phyloP scores from a whole-genome alignment of 169 alveolate genomes.

The Plasmodium inui region DNA sequence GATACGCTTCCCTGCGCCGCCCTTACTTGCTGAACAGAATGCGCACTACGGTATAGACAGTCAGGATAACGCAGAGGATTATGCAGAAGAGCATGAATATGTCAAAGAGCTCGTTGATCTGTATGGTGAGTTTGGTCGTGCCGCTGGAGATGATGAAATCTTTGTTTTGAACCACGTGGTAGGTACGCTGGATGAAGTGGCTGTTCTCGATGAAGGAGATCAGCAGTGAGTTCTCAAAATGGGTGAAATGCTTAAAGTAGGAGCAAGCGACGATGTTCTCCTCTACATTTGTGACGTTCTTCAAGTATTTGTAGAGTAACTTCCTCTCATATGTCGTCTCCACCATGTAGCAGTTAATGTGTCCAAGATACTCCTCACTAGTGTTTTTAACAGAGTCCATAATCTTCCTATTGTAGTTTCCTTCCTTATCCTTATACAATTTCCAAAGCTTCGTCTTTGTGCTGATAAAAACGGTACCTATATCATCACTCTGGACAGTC shows the following conservation, averaged over 20 bases:
- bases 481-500: slow-evolving; percentile 18
- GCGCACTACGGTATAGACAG: neutral
- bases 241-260: slow-evolving; percentile 26
- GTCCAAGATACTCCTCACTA: slow-evolving; percentile 20
- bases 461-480: slow-evolving; percentile 13
- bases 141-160: slow-evolving; percentile 37
- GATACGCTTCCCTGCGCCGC: neutral
- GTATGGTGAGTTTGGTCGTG: neutral
- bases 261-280: slow-evolving; percentile 31
- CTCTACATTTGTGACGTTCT: neutral
- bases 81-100: slow-evolving; percentile 7
- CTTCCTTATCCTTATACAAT: neutral
- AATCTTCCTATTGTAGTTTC: slow-evolving; percentile 10
- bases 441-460: slow-evolving; percentile 34
- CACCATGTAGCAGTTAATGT: slow-evolving; percentile 35
- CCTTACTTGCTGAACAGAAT: slow-evolving; percentile 6
- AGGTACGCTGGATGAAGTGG: slow-evolving; percentile 40
- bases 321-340: slow-evolving; percentile 9
- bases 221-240: slow-evolving; percentile 3
- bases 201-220: slow-evolving; percentile 36
- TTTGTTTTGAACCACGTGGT: slow-evolving; percentile 21
- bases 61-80: neutral
- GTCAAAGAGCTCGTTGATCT: slow-evolving; percentile 26
- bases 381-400: slow-evolving; percentile 16
- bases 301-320: slow-evolving; percentile 18